phyloP scores from a whole-genome alignment of 768 basidiomycete species.

The Kwoniella botswanensis region DNA sequence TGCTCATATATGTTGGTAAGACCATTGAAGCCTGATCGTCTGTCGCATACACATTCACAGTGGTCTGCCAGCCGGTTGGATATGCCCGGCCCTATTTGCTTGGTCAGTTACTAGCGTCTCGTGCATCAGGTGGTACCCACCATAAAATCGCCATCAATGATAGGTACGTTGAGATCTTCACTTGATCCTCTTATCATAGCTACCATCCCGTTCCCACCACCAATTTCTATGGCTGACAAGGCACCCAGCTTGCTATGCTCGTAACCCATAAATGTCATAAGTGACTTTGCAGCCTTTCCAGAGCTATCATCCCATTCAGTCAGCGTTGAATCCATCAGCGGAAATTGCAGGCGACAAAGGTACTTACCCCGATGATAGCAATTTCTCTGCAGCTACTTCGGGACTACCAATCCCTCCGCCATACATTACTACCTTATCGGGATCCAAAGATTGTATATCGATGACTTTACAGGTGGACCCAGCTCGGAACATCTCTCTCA shows the following conservation, averaged over 20 bases:
- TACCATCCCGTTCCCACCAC: conserved; percentile 60
- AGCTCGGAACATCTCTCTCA: conserved; percentile 64
- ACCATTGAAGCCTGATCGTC: conserved; percentile 39
- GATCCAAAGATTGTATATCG: conserved; percentile 56
- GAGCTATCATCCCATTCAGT: not conserved
- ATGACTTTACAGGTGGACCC: conserved; percentile 63
- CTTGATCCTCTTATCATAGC: conserved; percentile 43
- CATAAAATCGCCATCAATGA: conserved; percentile 52
- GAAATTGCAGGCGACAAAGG: not conserved
- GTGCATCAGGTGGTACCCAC: conserved; percentile 11
- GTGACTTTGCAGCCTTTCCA: not conserved
- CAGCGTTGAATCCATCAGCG: not conserved
- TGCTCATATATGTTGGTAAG: conserved; percentile 58
- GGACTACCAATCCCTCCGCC: conserved; percentile 56
- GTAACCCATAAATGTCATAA: not conserved
- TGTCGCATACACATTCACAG: conserved; percentile 40
- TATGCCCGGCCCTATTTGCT: conserved; percentile 47
- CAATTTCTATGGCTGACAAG: conserved; percentile 58
- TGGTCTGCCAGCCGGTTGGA: conserved; percentile 54
- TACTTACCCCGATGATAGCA: conserved; percentile 51
- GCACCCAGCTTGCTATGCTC: conserved; percentile 36
- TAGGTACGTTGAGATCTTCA: conserved; percentile 35
- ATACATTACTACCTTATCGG: conserved; percentile 61
- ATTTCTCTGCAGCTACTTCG: conserved; percentile 38
- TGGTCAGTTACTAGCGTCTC: not conserved